Percentiles rank a stretch among this genome's conserved stretches.
These are phyloP conservation scores for Mortierella polycephala DNA, from an alignment of 371 early-diverging fungal genomes.

Conservation along the genomic window DNA sequence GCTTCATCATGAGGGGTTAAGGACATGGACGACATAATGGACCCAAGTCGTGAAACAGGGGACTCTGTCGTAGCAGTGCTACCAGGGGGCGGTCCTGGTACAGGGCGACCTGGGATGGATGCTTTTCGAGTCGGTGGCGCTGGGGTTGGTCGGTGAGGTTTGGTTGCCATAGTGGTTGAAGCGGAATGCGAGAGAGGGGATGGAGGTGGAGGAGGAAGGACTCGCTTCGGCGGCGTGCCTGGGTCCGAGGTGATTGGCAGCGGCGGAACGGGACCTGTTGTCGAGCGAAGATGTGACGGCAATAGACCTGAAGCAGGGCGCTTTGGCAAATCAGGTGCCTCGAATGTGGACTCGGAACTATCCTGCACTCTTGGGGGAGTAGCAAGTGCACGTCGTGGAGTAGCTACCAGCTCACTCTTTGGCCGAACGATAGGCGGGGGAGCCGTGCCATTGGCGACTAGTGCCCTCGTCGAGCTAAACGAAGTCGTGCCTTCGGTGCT, in stretches of 20 bases:
- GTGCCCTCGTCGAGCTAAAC: constrained; percentile 10
- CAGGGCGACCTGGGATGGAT: too few species aligned
- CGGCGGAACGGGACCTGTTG: background rate
- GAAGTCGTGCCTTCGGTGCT: constrained; percentile 14
- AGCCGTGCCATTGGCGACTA: background rate
- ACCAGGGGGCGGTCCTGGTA: background rate
- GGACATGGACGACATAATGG: background rate
- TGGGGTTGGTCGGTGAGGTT: background rate
- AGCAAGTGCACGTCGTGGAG: constrained; percentile 17
- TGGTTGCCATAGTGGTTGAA: background rate
- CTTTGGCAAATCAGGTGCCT: constrained; percentile 9
- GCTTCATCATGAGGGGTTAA: background rate
- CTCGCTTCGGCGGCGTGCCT: constrained; percentile 16
- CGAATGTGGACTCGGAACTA: background rate
- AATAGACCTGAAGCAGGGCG: constrained; percentile 10
- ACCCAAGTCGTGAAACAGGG: background rate
- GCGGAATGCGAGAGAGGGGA: background rate
- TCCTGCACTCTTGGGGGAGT: constrained; percentile 24
- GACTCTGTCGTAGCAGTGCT: background rate
- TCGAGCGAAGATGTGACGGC: background rate
- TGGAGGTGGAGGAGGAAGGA: constrained; percentile 19
- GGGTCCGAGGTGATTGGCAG: too few species aligned
- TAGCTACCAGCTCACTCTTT: constrained; percentile 31
- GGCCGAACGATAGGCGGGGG: constrained; percentile 30
- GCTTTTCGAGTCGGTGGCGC: background rate